Conservation (phyloP, 2,329 filamentous ascomycete genomes). For the Clonostachys sp. region DNA sequence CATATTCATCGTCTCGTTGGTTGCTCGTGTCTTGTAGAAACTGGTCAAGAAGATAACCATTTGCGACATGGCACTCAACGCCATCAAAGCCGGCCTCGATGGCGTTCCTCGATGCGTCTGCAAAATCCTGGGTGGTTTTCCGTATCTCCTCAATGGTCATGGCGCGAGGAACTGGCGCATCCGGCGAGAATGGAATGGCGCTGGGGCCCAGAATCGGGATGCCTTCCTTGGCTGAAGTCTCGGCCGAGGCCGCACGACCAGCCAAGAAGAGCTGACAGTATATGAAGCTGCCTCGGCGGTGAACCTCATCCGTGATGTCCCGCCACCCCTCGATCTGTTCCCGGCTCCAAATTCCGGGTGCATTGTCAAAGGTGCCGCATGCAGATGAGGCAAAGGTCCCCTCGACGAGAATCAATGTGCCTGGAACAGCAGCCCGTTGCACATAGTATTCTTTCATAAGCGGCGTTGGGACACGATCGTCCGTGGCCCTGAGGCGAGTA, state of each 20-base stretch:
- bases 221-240: slow-evolving; percentile 15
- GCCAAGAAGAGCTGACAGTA: slow-evolving; percentile 59
- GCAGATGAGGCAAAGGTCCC: slow-evolving; percentile 33
- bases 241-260: slow-evolving; percentile 44
- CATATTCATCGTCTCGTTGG: slow-evolving; percentile 48
- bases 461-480: slow-evolving; percentile 18
- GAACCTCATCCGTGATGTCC: slow-evolving; percentile 56
- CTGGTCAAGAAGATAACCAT: slow-evolving; percentile 54
- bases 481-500: slow-evolving; percentile 43
- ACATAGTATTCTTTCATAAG: slow-evolving; percentile 40
- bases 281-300: slow-evolving; percentile 55
- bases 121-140: slow-evolving; percentile 52
- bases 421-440: slow-evolving; percentile 34
- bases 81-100: slow-evolving; percentile 45
- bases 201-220: slow-evolving; percentile 17
- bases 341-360: slow-evolving; percentile 54
- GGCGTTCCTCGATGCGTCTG: slow-evolving; percentile 45
- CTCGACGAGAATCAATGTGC: slow-evolving; percentile 36
- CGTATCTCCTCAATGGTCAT: slow-evolving; percentile 64
- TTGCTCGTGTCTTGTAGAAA: slow-evolving; percentile 49
- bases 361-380: slow-evolving; percentile 17
- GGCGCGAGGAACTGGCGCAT: slow-evolving; percentile 48
- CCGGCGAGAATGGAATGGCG: slow-evolving; percentile 31
- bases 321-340: slow-evolving; percentile 57
- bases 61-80: slow-evolving; percentile 40